Conservation (phyloP, 176 grass and related monocot species). For the Tillandsia fasciculata region DNA sequence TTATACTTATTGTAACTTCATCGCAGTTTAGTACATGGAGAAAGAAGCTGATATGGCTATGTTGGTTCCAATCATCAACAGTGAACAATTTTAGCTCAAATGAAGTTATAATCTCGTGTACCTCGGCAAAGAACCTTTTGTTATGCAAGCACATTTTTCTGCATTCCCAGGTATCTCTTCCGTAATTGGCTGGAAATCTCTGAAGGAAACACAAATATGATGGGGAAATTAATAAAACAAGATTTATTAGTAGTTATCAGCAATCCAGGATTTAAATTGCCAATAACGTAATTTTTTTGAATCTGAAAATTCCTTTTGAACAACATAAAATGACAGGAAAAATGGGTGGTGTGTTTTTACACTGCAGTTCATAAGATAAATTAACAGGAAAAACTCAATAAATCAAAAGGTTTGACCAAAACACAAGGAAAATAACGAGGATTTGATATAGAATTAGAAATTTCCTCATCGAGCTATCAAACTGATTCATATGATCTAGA, state of each 20-base stretch:
- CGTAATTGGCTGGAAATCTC: not conserved
- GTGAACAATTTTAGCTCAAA: constrained; percentile 18
- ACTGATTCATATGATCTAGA: no score
- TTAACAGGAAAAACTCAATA: no score
- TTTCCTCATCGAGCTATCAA: not conserved
- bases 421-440: not conserved
- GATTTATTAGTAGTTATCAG: no score
- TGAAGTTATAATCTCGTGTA: constrained; percentile 22
- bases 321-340: no score
- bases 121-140: constrained; percentile 11
- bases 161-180: constrained; percentile 40
- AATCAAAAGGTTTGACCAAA: no score
- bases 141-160: constrained; percentile 60
- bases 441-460: not conserved
- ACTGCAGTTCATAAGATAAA: no score
- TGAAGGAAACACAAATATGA: constrained; percentile 6
- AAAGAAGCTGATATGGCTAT: constrained; percentile 7
- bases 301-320: no score
- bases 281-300: no score
- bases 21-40: constrained; percentile 10
- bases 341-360: no score
- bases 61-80: constrained; percentile 19
- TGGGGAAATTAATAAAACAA: not conserved
- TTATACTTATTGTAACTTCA: constrained; percentile 17
- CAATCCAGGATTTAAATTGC: no score